These are phyloP conservation scores for Xylariales sp. DNA, from an alignment of 2,329 filamentous ascomycete genomes.

Conservation along the genomic window DNA sequence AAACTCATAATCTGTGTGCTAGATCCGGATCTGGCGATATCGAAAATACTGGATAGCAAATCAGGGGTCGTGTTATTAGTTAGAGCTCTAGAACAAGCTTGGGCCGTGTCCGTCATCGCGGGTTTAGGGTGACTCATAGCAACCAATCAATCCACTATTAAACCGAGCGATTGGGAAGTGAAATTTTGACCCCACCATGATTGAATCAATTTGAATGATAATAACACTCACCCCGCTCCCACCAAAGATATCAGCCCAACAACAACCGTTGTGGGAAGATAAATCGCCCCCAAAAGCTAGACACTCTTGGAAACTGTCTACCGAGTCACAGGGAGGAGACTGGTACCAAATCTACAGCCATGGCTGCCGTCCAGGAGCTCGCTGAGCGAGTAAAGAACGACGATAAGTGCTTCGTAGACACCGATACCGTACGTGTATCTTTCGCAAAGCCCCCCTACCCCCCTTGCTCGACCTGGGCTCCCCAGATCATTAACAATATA, in stretches of 20 bases:
- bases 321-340: background rate
- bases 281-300: background rate
- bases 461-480: background rate
- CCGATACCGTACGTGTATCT: conserved; percentile 55
- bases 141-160: conserved; percentile 7
- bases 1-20: no score
- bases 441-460: background rate
- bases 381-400: conserved; percentile 44
- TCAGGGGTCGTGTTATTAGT: no score
- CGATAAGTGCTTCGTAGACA: conserved; percentile 69
- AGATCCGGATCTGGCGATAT: no score
- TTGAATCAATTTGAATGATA: background rate
- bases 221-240: background rate
- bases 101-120: conserved; percentile 1
- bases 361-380: conserved; percentile 44
- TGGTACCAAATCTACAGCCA: conserved; percentile 17
- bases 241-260: conserved; percentile 1
- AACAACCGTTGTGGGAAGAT: background rate
- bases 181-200: conserved; percentile 5
- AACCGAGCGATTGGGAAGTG: conserved; percentile 1
- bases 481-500: background rate
- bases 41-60: no score
- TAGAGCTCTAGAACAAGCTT: no score
- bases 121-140: conserved; percentile 7
- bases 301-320: background rate